Evolutionary conservation across 1,284 basidiomycete genomes (phyloP).

Genomic region (Moesziomyces parantarcticus): DNA sequence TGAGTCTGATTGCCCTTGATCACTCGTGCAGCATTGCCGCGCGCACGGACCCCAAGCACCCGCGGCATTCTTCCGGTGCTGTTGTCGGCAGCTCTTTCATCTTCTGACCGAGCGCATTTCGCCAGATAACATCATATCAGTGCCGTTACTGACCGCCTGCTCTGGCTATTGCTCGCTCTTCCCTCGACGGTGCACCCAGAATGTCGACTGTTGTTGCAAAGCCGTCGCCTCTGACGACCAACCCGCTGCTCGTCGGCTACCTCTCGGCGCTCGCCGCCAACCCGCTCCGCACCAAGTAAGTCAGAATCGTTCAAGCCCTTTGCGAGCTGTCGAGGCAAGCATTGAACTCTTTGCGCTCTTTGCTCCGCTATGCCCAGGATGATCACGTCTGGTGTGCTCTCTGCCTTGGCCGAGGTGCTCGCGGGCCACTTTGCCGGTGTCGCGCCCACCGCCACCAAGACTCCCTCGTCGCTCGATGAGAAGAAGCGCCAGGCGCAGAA

Average conservation of each 20-base stretch:
- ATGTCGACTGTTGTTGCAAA: slow-evolving; percentile 46
- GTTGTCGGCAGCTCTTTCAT: no score
- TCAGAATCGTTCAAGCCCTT: background rate
- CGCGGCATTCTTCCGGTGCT: no score
- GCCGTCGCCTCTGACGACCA: slow-evolving; percentile 39
- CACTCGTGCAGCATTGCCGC: no score
- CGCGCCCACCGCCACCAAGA: slow-evolving; percentile 31
- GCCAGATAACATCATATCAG: background rate
- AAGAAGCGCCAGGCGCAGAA: slow-evolving; percentile 40
- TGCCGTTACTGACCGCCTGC: background rate
- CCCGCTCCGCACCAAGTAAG: slow-evolving; percentile 58
- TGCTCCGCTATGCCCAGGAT: slow-evolving; percentile 18
- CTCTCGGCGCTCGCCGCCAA: slow-evolving; percentile 55
- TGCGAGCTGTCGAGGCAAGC: background rate
- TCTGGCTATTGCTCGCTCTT: background rate
- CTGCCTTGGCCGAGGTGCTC: slow-evolving; percentile 56
- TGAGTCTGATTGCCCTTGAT: background rate
- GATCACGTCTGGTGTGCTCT: slow-evolving; percentile 55
- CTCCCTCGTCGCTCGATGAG: slow-evolving; percentile 25
- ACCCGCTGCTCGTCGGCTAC: slow-evolving; percentile 51
- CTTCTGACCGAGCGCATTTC: no score
- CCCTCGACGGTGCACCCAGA: background rate
- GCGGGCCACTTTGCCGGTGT: slow-evolving; percentile 58
- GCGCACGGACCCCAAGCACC: no score
- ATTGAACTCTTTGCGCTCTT: background rate